phyloP scores from a whole-genome alignment of 73 alveolate species.

The Symbiodinium pilosum region DNA sequence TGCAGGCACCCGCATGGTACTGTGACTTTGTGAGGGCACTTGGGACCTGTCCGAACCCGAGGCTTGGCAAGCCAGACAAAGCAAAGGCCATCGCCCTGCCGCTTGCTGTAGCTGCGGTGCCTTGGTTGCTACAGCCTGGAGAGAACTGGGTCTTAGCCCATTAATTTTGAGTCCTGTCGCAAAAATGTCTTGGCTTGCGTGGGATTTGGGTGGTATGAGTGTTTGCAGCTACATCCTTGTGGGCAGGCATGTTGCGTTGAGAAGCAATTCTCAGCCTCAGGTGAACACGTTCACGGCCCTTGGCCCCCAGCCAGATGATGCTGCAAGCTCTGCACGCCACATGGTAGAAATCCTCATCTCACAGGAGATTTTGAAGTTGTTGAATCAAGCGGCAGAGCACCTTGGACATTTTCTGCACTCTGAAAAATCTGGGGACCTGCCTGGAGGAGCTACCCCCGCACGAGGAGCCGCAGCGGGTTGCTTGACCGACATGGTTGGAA shows the following conservation, averaged over 20 bases:
- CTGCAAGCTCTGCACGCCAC: slow-evolving; percentile 5
- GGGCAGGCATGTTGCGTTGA: too few species aligned
- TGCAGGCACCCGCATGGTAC: not conserved
- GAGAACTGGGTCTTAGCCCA: too few species aligned
- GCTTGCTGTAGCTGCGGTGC: not conserved
- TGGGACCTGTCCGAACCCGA: not conserved
- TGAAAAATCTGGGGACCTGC: too few species aligned
- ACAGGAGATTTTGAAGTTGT: too few species aligned
- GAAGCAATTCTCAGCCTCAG: too few species aligned
- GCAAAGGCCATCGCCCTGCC: slow-evolving; percentile 24
- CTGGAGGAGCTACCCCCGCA: not conserved
- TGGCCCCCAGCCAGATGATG: slow-evolving; percentile 7
- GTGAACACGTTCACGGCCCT: not conserved
- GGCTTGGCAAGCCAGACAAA: not conserved
- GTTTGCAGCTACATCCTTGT: too few species aligned
- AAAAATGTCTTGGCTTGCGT: too few species aligned
- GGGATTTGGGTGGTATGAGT: too few species aligned
- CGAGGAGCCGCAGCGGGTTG: not conserved
- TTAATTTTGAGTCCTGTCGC: too few species aligned
- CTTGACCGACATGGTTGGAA: not conserved
- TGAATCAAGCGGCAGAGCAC: too few species aligned
- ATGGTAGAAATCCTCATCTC: not conserved
- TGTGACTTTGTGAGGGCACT: too few species aligned
- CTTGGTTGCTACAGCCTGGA: not conserved
- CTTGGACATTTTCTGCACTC: too few species aligned